Evolutionary conservation across 176 grass and related monocot species (phyloP), one percentile per base, ranked within the genome.

Genomic region (Carex parvula): DNA sequence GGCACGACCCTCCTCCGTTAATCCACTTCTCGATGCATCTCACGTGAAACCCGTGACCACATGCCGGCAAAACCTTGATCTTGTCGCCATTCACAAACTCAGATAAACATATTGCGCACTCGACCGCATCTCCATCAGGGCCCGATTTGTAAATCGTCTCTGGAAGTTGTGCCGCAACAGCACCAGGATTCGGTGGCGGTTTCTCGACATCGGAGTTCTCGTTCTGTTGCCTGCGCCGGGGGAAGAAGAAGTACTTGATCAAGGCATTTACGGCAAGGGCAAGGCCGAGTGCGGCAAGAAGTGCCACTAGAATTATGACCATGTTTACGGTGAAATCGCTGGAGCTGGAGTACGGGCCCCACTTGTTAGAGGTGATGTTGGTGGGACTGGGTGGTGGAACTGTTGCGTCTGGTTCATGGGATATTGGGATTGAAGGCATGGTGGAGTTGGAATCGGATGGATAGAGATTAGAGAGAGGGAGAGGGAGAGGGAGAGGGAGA

Each of bases 31-130:
- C 83, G 44, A 89, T 62, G 71, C 87, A 89, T 17, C 56, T 70
- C 66, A 81, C 83, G 62, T 89, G 87, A 70, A 89, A 89, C 17
- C 83, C 87, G 22, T 89, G 87, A 70, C 70, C n/a, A 42, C 87
- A 89, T 20, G 65, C 73, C 55, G 83, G 83, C 53, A 89, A 67
- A 26, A 85, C 87, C 65, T 26, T 61, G 5, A 85, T 65, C 33
- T 53, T 50, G 7, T 89, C 87, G 4, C 87, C 87, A 20, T 89
- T 68, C 24, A 3, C 83, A 53, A 89, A 89, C 77, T 89, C 87
- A 2, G 87, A 64, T 26, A 89, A 60, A 84, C 87, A 89, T 33
- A 89, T 85, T 4, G 87, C 64, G n/a, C 87, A 89, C 65, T 89
- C 87, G 18, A 76, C 24, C 8, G 11, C 41, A 3, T 32, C 54